Base-by-base conservation (phyloP, 208 protist genomes). In the Wallacemonas sp. region DNA sequence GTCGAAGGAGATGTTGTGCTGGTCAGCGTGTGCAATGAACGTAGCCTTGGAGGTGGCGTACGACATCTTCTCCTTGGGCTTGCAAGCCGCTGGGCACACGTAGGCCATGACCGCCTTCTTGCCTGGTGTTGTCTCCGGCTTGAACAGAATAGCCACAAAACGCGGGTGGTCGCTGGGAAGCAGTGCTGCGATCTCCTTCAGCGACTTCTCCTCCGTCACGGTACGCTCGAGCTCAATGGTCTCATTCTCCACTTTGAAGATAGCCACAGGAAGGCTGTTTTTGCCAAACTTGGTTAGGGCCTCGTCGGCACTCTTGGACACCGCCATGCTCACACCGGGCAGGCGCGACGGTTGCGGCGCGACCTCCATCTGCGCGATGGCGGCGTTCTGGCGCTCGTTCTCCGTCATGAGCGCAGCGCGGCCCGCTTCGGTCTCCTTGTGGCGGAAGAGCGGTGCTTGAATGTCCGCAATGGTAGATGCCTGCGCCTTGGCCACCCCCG, bases 391-490 rank as follows among this genome's bases (percentile, higher is more conserved):
- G 21, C 76, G 77, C 66, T 94, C 88, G 30, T 69, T 82, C 54
- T 90, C 84, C 12, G 84, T 94, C 84, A 91, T 91, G 31, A 94
- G 79, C 8, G 75, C 84, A 49, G 62, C 72, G 17, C 71, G 72
- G 21, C 56, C 56, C 19, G 61, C 47, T 26, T 61, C 67, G 1
- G 60, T 65, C 60, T 84, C 71, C 26, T 75, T 67, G 36, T 33
- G 60, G 33, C 63, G 46, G 31, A 94, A 88, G 9, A 94, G 71
- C 0, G 69, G 49, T 11, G 75, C 69, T 24, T 59, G 28, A 36
- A 90, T 62, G 28, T 88, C 82, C 3, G 55, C 69, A 9, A 82
- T 38, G 5, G 62, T 56, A 8, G 56, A 62, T 22, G 77, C 69
- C 31, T 83, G 76, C 9, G 73, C 45, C 1, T 24, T 51, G 15